Base-by-base conservation (phyloP, 2,329 filamentous ascomycete genomes). In the Leptographium wingfieldii region DNA sequence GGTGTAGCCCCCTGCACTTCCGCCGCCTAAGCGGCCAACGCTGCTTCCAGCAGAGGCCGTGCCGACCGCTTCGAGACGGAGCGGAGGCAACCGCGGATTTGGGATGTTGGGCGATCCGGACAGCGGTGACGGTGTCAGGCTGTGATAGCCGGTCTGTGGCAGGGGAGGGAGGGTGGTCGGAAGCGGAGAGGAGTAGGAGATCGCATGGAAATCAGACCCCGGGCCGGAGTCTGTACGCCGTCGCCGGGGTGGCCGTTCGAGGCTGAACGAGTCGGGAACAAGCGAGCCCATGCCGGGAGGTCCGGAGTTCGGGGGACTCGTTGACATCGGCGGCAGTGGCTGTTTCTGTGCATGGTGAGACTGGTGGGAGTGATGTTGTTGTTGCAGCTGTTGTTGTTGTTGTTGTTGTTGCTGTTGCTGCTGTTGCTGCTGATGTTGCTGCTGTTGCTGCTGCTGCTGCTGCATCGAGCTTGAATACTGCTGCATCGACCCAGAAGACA, bases 21-120 rank as follows among this genome's bases (percentile, higher is more conserved):
- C 69, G 64, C 62, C 72, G 61, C 29, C 38, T 25, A 56, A 31
- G 4, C 55, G n/a, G 12, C 5, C 38, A 2, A 25, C 55, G 38
- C 27, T 49, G 55, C 55, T 49, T n/a, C 66, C 66, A 58, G 66
- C 66, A 5, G 67, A 66, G 38, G 66, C 69, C 59, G 61, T 70
- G 64, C 43, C 66, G 59, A 63, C 63, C 54, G 63, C 60, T 19
- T 65, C 61, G 61, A 64, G 51, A 1, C 60, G 61, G 11, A 63
- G 38, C 5, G 61, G 60, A 3, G 61, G 61, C 19, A 64, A 57
- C 2, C 60, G 62, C 7, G 61, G 58, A 19, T 58, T 58, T 4
- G 56, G 56, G 40, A 59, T 57, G 51, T 29, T 59, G 9, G 63
- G 61, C 16, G 61, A 64, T 0, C 54, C 61, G 5, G 61, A 60